Conservation (phyloP, 495 filamentous ascomycete genomes). For the Platismatia glauca region DNA sequence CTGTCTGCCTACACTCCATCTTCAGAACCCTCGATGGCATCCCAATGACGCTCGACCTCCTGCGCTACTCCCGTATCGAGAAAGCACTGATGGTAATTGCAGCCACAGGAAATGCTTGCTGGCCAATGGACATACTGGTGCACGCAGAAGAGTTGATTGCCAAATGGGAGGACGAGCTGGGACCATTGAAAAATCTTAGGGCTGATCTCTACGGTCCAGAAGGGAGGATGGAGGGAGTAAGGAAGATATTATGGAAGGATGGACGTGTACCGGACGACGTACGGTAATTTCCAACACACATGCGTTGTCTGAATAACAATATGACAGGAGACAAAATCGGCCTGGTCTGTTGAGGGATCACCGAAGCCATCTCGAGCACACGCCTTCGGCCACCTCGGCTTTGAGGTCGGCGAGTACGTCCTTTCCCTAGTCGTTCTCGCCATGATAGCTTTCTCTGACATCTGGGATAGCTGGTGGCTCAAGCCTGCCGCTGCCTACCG, state of each 20-base stretch:
- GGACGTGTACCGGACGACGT: slow-evolving; percentile 4
- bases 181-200: slow-evolving; percentile 15
- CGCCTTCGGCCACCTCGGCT: slow-evolving; percentile 12
- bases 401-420: slow-evolving; percentile 18
- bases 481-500: slow-evolving; percentile 21
- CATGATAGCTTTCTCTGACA: background rate
- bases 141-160: slow-evolving; percentile 15
- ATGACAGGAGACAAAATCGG: slow-evolving; percentile 1
- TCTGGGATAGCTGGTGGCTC: slow-evolving; percentile 21
- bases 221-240: slow-evolving; percentile 20
- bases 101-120: slow-evolving; percentile 1
- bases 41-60: slow-evolving; percentile 17
- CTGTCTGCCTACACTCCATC: slow-evolving; percentile 5
- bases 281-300: background rate
- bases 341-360: slow-evolving; percentile 15
- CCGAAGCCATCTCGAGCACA: slow-evolving; percentile 6
- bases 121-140: slow-evolving; percentile 18
- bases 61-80: slow-evolving; percentile 21
- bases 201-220: slow-evolving; percentile 21
- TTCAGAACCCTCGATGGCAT: slow-evolving; percentile 12
- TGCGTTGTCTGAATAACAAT: background rate
- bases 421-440: too few relatives aligned
- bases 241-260: slow-evolving; percentile 3
- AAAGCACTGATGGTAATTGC: slow-evolving; percentile 18
- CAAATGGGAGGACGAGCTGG: slow-evolving; percentile 21